Percentiles rank a stretch among this genome's conserved stretches.
These are phyloP conservation scores for Dissophora globulifera DNA, from an alignment of 192 early-diverging fungal species.

Conservation along the genomic window DNA sequence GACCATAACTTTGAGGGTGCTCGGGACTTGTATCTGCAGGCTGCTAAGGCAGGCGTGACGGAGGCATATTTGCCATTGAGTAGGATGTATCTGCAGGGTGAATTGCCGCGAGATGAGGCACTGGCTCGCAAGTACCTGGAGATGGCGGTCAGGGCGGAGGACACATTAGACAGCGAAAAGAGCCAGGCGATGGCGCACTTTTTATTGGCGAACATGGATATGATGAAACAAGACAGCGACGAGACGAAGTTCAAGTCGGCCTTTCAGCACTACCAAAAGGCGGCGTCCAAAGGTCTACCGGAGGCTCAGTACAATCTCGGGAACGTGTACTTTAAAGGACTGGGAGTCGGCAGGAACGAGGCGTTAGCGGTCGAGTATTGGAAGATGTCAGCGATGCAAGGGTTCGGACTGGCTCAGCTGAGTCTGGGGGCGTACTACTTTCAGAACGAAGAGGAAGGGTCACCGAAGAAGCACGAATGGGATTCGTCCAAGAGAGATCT, in stretches of 20 bases:
- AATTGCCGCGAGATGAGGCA: constrained; percentile 15
- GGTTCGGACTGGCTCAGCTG: constrained; percentile 59
- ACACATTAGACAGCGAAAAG: too few species aligned
- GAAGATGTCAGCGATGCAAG: constrained; percentile 60
- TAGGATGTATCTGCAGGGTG: constrained; percentile 47
- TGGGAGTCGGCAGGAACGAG: constrained; percentile 56
- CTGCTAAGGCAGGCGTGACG: constrained; percentile 48
- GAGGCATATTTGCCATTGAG: constrained; percentile 56
- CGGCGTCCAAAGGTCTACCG: constrained; percentile 59
- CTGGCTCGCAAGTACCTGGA: constrained; percentile 56
- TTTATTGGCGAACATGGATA: constrained; percentile 28
- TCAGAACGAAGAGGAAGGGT: constrained; percentile 18
- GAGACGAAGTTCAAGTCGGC: constrained; percentile 43
- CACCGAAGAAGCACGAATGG: constrained; percentile 28
- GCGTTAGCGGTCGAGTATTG: constrained; percentile 61
- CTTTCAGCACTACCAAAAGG: constrained; percentile 63
- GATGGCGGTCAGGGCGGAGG: constrained; percentile 37
- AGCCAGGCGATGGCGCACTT: constrained; percentile 39
- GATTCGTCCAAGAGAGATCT: constrained; percentile 46
- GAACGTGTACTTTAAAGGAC: constrained; percentile 52
- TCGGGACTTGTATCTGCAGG: constrained; percentile 57
- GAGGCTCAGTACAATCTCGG: constrained; percentile 69
- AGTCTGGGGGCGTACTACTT: constrained; percentile 57
- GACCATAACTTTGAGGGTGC: constrained; percentile 53
- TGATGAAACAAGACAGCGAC: constrained; percentile 8